These are phyloP conservation scores for Suillus cothurnatus DNA, from an alignment of 768 basidiomycete genomes.

Conservation along the genomic window DNA sequence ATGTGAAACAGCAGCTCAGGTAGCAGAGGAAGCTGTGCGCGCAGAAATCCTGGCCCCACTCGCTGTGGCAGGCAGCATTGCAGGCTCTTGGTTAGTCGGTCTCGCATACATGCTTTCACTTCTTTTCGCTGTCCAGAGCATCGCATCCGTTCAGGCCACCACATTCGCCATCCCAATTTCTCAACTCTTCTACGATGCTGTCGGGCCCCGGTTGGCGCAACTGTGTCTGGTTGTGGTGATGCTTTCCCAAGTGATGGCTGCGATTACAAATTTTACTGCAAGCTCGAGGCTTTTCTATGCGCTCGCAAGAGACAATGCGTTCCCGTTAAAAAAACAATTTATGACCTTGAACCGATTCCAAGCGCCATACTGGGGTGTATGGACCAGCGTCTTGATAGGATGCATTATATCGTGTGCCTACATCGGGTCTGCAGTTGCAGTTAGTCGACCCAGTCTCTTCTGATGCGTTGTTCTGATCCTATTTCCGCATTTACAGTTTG, in stretches of 20 bases:
- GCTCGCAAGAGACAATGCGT: conserved; percentile 54
- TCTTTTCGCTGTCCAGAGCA: conserved; percentile 58
- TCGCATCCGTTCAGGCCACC: conserved; percentile 50
- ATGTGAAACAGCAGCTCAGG: conserved; percentile 64
- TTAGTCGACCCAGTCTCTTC: conserved; percentile 29
- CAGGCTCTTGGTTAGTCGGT: conserved; percentile 59
- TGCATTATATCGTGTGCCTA: conserved; percentile 61
- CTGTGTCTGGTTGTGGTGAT: conserved; percentile 53
- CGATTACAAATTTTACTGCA: conserved; percentile 59
- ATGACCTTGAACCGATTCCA: conserved; percentile 54
- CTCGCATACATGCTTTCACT: conserved; percentile 60
- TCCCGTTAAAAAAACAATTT: conserved; percentile 48
- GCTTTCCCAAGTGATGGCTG: conserved; percentile 56
- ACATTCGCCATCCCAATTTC: conserved; percentile 58
- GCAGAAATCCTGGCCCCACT: conserved; percentile 59
- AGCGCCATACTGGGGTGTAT: conserved; percentile 57
- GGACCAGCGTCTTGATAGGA: conserved; percentile 53
- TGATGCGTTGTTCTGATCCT: neutral
- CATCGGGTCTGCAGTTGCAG: conserved; percentile 57
- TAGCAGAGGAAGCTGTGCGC: conserved; percentile 58
- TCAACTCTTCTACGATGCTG: conserved; percentile 58
- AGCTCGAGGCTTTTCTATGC: conserved; percentile 61
- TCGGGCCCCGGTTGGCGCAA: conserved; percentile 46
- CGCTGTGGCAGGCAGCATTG: conserved; percentile 54
- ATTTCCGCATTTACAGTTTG: conserved; percentile 39